Conservation (phyloP, 2,329 filamentous ascomycete species). For the Xylaria digitata region DNA sequence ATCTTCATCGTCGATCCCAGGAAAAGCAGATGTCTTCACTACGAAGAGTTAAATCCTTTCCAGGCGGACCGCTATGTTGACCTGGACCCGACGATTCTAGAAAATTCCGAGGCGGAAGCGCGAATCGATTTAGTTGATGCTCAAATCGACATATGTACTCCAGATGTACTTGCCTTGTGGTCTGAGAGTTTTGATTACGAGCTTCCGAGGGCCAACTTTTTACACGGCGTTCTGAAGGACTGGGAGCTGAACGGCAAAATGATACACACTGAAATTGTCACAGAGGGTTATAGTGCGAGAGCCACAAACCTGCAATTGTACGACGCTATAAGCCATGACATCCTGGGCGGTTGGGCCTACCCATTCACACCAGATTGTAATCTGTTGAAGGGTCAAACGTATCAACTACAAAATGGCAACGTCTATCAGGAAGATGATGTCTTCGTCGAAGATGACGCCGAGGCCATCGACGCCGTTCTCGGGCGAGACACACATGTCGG, state of each 20-base stretch:
- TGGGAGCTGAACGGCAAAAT: conserved; percentile 97
- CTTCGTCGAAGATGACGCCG: conserved; percentile 76
- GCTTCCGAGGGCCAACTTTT: conserved; percentile 84
- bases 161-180: conserved; percentile 93
- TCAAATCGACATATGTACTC: conserved; percentile 96
- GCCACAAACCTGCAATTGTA: conserved; percentile 90
- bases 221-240: conserved; percentile 94
- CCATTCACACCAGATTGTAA: conserved; percentile 92
- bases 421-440: conserved; percentile 85
- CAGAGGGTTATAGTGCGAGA: conserved; percentile 85
- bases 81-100: conserved; percentile 83
- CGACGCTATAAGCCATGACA: conserved; percentile 86
- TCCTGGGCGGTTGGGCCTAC: conserved; percentile 88
- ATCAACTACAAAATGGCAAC: conserved; percentile 74
- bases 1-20: conserved; percentile 87
- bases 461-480: conserved; percentile 77
- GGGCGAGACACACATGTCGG: conserved; percentile 82
- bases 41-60: conserved; percentile 85
- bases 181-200: conserved; percentile 99
- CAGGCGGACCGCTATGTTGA: conserved; percentile 73
- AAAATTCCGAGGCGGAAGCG: conserved; percentile 79
- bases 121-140: conserved; percentile 91
- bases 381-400: conserved; percentile 79
- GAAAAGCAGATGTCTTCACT: conserved; percentile 87
- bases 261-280: conserved; percentile 89